Base-by-base conservation (phyloP, 2,329 filamentous ascomycete species). In the Pseudogymnoascus sp. region DNA sequence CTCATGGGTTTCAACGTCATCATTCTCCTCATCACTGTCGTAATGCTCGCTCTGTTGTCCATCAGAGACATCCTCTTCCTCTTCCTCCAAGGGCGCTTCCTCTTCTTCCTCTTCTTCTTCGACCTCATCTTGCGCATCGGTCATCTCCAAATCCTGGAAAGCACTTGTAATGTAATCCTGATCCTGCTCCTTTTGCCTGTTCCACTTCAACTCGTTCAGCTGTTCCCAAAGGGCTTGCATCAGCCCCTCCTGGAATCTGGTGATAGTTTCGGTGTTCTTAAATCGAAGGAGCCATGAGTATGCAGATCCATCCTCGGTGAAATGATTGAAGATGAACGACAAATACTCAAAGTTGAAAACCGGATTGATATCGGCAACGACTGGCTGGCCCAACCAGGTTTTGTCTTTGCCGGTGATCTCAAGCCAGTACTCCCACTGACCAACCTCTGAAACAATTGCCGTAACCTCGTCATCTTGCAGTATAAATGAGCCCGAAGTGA, bases 271-370 rank as follows among this genome's bases (percentile, higher is more conserved):
- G 69, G 92, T 89, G 68, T 96, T 89, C 71, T 89, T 91, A 79
- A 99, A 99, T 13, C 93, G 87, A 36, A 99, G 79, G 13, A 99
- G 83, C 93, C 95, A 99, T 0, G 95, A 99, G 75, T 93, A 96
- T 4, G 95, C 93, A 1, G 89, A 90, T 1, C 93, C 91, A 75
- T 97, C 91, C 36, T 87, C 83, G 13, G 89, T 84, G 74, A 96
- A 97, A 74, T 97, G 92, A 72, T 99, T 99, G 83, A 99, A 99
- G 72, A 99, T 97, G 74, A 97, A 97, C 0, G 93, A 97, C n/a
- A 96, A 82, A 71, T 93, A 97, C 75, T 99, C 95, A 69, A 97
- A 97, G 77, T 97, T 97, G 80, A 97, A 99, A 19, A 99, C 93
- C 0, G 95, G 95, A 71, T 97, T 97, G 76, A 97, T 91, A 69